phyloP scores from a whole-genome alignment of 2,329 filamentous ascomycete species.

The Plectosphaerella sp. region DNA sequence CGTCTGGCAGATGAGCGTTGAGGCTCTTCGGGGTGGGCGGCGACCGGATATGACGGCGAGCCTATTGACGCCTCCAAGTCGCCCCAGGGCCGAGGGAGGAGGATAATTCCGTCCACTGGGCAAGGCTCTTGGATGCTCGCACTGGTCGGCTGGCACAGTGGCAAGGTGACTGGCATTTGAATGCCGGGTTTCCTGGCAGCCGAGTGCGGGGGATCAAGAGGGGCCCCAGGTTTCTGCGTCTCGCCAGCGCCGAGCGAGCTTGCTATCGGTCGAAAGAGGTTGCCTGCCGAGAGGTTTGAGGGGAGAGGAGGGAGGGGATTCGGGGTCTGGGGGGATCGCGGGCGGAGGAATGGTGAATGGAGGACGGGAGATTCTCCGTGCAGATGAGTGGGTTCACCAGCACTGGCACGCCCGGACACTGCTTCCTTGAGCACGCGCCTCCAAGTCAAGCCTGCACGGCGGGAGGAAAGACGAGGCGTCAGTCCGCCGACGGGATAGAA shows the following conservation, averaged over 20 bases:
- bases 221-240: too few relatives aligned
- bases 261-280: too few relatives aligned
- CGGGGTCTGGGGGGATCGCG: not conserved
- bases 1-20: not conserved
- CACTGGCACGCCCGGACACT: too few relatives aligned
- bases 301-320: not conserved
- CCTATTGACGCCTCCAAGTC: not conserved
- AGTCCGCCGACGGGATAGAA: too few relatives aligned
- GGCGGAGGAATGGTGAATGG: constrained; percentile 1
- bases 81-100: not conserved
- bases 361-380: constrained; percentile 4
- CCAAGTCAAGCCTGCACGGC: too few relatives aligned
- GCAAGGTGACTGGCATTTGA: too few relatives aligned
- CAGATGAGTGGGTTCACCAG: not conserved
- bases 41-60: not conserved
- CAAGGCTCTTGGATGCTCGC: not conserved
- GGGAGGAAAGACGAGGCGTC: too few relatives aligned
- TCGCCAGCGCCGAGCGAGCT: too few relatives aligned
- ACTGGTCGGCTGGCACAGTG: too few relatives aligned
- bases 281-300: not conserved
- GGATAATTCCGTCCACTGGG: not conserved
- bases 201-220: too few relatives aligned
- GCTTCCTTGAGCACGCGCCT: too few relatives aligned
- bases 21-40: not conserved
- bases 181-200: too few relatives aligned